Evolutionary conservation across 1,139 yeast genomes (phyloP).

Genomic region (Zygosaccharomyces sapae): DNA sequence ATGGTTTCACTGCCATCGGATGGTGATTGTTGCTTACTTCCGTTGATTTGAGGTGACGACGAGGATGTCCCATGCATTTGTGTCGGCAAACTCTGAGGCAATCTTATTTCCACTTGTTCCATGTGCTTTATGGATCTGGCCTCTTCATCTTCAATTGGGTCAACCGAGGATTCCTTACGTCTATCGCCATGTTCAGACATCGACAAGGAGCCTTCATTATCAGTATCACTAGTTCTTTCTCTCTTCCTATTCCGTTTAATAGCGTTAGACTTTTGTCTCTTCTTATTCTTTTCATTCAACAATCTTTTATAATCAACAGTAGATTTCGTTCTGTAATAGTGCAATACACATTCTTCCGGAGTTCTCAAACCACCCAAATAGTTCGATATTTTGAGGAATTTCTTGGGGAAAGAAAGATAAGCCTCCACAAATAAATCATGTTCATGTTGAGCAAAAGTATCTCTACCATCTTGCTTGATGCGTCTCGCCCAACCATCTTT

Average conservation of each 20-base stretch:
- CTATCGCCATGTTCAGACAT: slow-evolving; percentile 30
- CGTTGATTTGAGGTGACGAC: background rate
- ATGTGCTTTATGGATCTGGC: slow-evolving; percentile 11
- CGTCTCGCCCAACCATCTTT: slow-evolving; percentile 62
- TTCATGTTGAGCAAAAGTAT: slow-evolving; percentile 69
- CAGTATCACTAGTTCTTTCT: slow-evolving; percentile 28
- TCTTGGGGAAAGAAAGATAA: slow-evolving; percentile 73
- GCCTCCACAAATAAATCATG: slow-evolving; percentile 81
- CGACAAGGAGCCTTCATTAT: slow-evolving; percentile 19
- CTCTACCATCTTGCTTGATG: slow-evolving; percentile 60
- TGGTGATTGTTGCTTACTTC: background rate
- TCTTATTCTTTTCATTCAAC: slow-evolving; percentile 59
- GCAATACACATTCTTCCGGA: slow-evolving; percentile 84
- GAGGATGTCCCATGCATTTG: background rate
- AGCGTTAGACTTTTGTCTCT: slow-evolving; percentile 48
- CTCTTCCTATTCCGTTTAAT: slow-evolving; percentile 37
- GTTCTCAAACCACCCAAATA: slow-evolving; percentile 78
- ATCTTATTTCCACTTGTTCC: slow-evolving; percentile 17
- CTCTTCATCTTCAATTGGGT: slow-evolving; percentile 2
- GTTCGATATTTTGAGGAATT: slow-evolving; percentile 79
- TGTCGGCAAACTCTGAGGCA: background rate
- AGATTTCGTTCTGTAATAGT: slow-evolving; percentile 87
- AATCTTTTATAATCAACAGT: slow-evolving; percentile 69
- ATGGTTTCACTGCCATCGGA: background rate
- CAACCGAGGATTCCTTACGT: slow-evolving; percentile 6